Conservation (phyloP, 2,329 filamentous ascomycete genomes). For the Emergomyces africanus region DNA sequence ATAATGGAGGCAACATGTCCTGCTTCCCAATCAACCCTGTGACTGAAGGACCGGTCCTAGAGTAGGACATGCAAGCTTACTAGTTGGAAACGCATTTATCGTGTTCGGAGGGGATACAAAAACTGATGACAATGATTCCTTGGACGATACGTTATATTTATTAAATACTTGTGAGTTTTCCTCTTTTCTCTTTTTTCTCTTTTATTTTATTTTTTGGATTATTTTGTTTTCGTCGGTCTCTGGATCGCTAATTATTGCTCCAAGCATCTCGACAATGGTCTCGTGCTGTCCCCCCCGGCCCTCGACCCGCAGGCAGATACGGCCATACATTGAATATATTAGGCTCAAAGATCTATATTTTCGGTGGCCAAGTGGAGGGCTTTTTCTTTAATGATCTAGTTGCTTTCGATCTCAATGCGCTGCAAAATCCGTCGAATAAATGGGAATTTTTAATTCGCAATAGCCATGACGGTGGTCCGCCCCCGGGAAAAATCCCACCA, state of each 20-base stretch:
- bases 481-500: constrained; percentile 59
- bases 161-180: constrained; percentile 80
- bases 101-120: constrained; percentile 98
- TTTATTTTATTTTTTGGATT: background rate
- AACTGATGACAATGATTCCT: constrained; percentile 76
- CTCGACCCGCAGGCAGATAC: constrained; percentile 79
- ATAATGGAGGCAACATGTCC: constrained; percentile 64
- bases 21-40: constrained; percentile 89
- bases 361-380: constrained; percentile 93
- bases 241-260: constrained; percentile 18
- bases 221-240: background rate
- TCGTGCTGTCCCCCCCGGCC: constrained; percentile 73
- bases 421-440: constrained; percentile 79
- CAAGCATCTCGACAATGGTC: constrained; percentile 99
- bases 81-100: constrained; percentile 97
- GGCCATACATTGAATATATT: constrained; percentile 94
- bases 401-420: constrained; percentile 87
- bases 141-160: constrained; percentile 93
- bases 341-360: constrained; percentile 93
- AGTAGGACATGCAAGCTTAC: constrained; percentile 83
- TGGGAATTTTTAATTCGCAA: constrained; percentile 89
- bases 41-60: constrained; percentile 83
- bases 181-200: too few relatives aligned
- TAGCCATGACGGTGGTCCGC: constrained; percentile 44
- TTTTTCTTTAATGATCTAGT: constrained; percentile 97